A percentile compares a stretch with the other conserved stretches of the same genome.
Evolutionary conservation across 495 filamentous ascomycete species (phyloP).

Genomic region (Parachaetomium inaequale): DNA sequence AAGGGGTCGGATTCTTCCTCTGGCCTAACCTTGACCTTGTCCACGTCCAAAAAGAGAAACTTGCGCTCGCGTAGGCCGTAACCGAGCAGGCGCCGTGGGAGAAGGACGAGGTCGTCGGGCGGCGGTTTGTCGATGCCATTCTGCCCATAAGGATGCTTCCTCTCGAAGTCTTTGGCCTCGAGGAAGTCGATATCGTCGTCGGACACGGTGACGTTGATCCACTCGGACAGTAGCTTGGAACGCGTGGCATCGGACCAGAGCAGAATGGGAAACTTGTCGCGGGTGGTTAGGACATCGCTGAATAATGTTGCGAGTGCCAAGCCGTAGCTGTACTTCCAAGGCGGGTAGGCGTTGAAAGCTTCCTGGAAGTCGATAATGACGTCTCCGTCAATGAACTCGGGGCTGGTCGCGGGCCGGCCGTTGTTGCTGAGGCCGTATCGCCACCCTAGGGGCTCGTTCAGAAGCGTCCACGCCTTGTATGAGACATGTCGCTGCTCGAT

Average conservation of each 20-base stretch:
- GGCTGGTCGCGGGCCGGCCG: not conserved
- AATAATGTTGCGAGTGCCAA: not conserved
- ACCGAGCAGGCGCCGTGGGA: not conserved
- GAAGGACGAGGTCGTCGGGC: not conserved
- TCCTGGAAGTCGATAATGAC: constrained; percentile 4
- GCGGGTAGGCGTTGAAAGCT: not conserved
- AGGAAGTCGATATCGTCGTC: constrained; percentile 1
- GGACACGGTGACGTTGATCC: not conserved
- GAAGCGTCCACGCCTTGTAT: constrained; percentile 1
- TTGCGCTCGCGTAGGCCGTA: not conserved
- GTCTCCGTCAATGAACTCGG: not conserved
- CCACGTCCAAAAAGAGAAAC: not conserved
- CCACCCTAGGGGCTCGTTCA: not conserved
- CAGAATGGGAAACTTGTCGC: constrained; percentile 1
- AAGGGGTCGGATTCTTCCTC: not conserved
- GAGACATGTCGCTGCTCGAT: not conserved
- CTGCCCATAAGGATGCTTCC: not conserved
- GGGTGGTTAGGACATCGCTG: not conserved
- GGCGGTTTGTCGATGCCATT: not conserved
- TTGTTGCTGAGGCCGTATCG: not conserved
- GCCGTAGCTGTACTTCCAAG: not conserved
- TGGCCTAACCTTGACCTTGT: not conserved
- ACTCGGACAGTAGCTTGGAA: not conserved
- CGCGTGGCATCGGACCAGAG: not conserved
- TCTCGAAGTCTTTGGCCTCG: not conserved